Percentiles rank a stretch among this genome's conserved stretches.
Conservation (phyloP, 2,329 filamentous ascomycete species). For the Penicillium digitatum region DNA sequence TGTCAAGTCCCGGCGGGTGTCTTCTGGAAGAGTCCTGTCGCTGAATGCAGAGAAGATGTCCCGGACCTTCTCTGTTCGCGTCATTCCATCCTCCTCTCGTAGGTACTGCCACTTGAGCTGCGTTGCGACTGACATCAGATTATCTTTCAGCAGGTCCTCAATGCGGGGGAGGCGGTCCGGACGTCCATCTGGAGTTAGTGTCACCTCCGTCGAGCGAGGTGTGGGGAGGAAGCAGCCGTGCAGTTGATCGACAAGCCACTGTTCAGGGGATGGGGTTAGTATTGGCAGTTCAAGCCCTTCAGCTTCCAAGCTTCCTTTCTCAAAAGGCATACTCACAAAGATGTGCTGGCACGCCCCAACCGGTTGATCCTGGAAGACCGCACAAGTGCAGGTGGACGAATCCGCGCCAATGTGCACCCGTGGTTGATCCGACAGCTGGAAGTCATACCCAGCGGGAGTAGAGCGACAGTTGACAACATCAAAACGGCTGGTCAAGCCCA, state of each 20-base stretch:
- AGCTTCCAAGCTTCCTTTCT: neutral
- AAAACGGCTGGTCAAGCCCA: constrained; percentile 34
- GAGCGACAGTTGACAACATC: constrained; percentile 35
- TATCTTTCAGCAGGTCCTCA: constrained; percentile 32
- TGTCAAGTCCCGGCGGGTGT: constrained; percentile 41
- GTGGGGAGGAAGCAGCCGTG: constrained; percentile 34
- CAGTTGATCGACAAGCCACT: constrained; percentile 44
- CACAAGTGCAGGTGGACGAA: constrained; percentile 36
- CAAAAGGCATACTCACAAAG: constrained; percentile 33
- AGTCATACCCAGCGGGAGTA: constrained; percentile 33
- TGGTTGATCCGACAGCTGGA: constrained; percentile 36
- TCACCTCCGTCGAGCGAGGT: constrained; percentile 26
- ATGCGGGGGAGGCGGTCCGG: constrained; percentile 30
- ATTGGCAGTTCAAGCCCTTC: neutral
- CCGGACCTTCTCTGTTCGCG: constrained; percentile 37
- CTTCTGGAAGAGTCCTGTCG: constrained; percentile 39
- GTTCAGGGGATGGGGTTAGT: constrained; percentile 7
- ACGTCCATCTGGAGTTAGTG: constrained; percentile 33
- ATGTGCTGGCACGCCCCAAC: constrained; percentile 41
- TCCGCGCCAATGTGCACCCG: constrained; percentile 32
- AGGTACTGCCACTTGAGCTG: constrained; percentile 36
- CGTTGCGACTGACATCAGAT: constrained; percentile 32
- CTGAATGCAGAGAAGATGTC: constrained; percentile 47
- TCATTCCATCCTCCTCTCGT: constrained; percentile 32
- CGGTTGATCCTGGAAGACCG: constrained; percentile 29